Percentiles rank a stretch among this genome's conserved stretches.
Evolutionary conservation across 345 rosid genomes (phyloP).

Genomic region (Viola odorata): DNA sequence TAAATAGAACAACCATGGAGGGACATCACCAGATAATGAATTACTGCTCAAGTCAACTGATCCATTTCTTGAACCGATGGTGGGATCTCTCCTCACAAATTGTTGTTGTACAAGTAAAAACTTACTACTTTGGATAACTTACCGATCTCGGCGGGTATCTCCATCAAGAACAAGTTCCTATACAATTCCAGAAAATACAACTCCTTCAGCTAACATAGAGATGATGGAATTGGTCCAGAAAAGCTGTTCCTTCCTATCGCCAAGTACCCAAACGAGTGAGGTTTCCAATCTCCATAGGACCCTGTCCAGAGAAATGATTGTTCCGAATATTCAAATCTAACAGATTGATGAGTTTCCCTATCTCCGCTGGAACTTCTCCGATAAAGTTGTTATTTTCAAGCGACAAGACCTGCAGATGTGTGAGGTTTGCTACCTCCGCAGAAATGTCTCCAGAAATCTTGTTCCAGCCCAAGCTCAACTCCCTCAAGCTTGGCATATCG

Average conservation of each 20-base stretch:
- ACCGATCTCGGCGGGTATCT: too few species aligned
- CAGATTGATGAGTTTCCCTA: constrained; percentile 27
- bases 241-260: too few species aligned
- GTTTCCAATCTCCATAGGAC: constrained; percentile 28
- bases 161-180: too few species aligned
- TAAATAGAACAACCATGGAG: constrained; percentile 20
- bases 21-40: constrained; percentile 20
- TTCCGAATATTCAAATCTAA: constrained; percentile 1
- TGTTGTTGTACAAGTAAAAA: constrained; percentile 10
- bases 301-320: constrained; percentile 21
- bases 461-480: constrained; percentile 19
- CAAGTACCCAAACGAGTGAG: constrained; percentile 13
- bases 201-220: too few species aligned
- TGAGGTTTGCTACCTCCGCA: constrained; percentile 29
- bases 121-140: neutral
- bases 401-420: constrained; percentile 7
- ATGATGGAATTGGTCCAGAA: too few species aligned
- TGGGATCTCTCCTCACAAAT: constrained; percentile 16
- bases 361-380: constrained; percentile 26
- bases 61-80: constrained; percentile 11
- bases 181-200: too few species aligned
- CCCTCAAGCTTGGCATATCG: constrained; percentile 19
- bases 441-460: constrained; percentile 23
- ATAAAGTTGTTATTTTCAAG: constrained; percentile 16
- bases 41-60: constrained; percentile 14